phyloP scores from a whole-genome alignment of 768 basidiomycete species.

The Kwoniella heveanensis region DNA sequence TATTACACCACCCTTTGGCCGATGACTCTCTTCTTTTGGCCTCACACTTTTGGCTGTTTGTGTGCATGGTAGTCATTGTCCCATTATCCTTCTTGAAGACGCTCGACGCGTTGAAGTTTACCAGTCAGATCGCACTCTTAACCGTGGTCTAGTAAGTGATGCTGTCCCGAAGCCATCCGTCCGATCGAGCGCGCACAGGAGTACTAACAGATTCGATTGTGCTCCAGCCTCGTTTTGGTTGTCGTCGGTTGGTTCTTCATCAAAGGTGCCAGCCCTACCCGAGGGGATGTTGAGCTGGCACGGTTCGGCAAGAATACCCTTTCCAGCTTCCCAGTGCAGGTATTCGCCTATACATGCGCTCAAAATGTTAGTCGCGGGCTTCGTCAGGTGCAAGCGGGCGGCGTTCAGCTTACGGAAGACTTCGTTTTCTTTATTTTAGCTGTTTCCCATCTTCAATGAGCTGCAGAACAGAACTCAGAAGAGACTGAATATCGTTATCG shows the following conservation, averaged over 20 bases:
- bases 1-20: slow-evolving; percentile 66
- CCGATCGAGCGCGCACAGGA: no score
- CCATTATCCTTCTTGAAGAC: slow-evolving; percentile 81
- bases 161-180: no score
- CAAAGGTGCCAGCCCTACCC: slow-evolving; percentile 42
- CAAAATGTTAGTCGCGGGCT: slow-evolving; percentile 21
- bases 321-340: slow-evolving; percentile 77
- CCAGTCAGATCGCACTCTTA: slow-evolving; percentile 87
- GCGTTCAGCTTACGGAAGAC: background rate
- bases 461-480: slow-evolving; percentile 74
- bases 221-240: slow-evolving; percentile 49
- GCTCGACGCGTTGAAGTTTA: slow-evolving; percentile 82
- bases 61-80: slow-evolving; percentile 70
- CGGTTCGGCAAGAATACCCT: slow-evolving; percentile 49
- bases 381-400: no score
- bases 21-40: slow-evolving; percentile 54
- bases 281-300: slow-evolving; percentile 48
- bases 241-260: slow-evolving; percentile 55
- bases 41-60: slow-evolving; percentile 77
- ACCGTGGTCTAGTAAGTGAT: slow-evolving; percentile 75
- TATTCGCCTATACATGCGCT: slow-evolving; percentile 54
- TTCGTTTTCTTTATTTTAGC: slow-evolving; percentile 57
- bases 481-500: slow-evolving; percentile 85
- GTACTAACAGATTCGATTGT: background rate
- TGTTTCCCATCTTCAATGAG: slow-evolving; percentile 95